Base-by-base conservation (phyloP, 2,329 filamentous ascomycete species). In the Cadophora sp. region DNA sequence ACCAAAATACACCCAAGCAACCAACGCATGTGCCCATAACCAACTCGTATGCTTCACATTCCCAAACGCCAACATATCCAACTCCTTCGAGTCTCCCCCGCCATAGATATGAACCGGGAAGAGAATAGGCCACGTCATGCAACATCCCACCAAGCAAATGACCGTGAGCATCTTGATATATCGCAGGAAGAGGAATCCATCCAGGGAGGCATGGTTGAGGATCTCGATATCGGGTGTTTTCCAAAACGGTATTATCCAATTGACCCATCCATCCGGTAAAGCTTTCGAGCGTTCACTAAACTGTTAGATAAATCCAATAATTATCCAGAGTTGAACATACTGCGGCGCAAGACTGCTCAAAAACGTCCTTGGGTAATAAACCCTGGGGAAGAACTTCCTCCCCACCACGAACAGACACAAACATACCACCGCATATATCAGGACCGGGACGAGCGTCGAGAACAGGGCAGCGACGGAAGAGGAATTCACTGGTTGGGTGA, bases 21-120 rank as follows among this genome's bases (percentile, higher is more conserved):
- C 76, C 56, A 86, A 81, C 16, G 84, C 83, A 76, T 91, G 88
- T 0, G 87, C 87, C 74, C 86, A 91, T 74, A 84, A 85, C 72
- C 83, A 83, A 68, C 81, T 85, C 48, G 83, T 78, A 14, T 78
- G 74, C 3, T 72, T 67, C 22, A 90, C 79, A 73, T 91, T 91
- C 55, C 85, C 83, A 72, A 91, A 85, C 36, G 83, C 86, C 67
- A 91, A 79, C 8, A 85, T 76, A 72, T 91, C 85, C 60, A 91
- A 80, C 75, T 91, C 83, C 22, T 74, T 70, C 48, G 83, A 79
- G 1, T 78, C 81, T 1, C 78, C 84, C 14, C 86, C 86, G 41
- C 88, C 89, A 16, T 86, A 88, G 7, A 82, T 83, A 79, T 91
- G 89, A 75, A 90, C 79, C 0, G 89, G 88, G 73, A 91, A 86